Percentiles rank a stretch among this genome's conserved stretches.
phyloP scores from a whole-genome alignment of 371 early-diverging fungal genomes.

The Parasitella parasitica region DNA sequence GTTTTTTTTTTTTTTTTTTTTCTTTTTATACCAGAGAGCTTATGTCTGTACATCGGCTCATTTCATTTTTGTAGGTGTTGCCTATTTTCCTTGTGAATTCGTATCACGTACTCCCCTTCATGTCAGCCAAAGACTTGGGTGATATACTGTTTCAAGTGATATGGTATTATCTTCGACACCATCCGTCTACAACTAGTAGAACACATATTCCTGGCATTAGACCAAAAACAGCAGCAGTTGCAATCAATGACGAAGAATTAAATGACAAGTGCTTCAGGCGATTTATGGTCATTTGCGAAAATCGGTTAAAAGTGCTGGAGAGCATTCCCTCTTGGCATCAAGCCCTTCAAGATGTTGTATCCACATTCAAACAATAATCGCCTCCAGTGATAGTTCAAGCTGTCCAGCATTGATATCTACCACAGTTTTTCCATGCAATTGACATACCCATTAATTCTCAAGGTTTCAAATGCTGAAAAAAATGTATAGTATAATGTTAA shows the following conservation, averaged over 20 bases:
- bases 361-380: no score
- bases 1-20: no score
- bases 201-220: slow-evolving; percentile 24
- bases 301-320: slow-evolving; percentile 17
- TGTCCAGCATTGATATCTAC: no score
- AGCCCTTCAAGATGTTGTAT: slow-evolving; percentile 1
- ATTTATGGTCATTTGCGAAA: slow-evolving; percentile 19
- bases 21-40: no score
- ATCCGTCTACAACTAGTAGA: slow-evolving; percentile 1
- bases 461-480: no score
- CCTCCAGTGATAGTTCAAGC: no score
- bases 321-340: slow-evolving; percentile 24
- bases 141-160: slow-evolving; percentile 30
- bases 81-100: slow-evolving; percentile 22
- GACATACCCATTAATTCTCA: no score
- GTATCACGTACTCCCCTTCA: slow-evolving; percentile 33
- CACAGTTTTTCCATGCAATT: no score
- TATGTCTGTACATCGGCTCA: no score
- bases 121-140: slow-evolving; percentile 40
- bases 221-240: not conserved
- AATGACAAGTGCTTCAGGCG: slow-evolving; percentile 19
- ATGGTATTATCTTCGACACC: slow-evolving; percentile 41
- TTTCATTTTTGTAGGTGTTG: no score
- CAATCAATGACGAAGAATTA: slow-evolving; percentile 7
- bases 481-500: no score